phyloP scores from a whole-genome alignment of 306 rosid species.

The Cicer judaicum region DNA sequence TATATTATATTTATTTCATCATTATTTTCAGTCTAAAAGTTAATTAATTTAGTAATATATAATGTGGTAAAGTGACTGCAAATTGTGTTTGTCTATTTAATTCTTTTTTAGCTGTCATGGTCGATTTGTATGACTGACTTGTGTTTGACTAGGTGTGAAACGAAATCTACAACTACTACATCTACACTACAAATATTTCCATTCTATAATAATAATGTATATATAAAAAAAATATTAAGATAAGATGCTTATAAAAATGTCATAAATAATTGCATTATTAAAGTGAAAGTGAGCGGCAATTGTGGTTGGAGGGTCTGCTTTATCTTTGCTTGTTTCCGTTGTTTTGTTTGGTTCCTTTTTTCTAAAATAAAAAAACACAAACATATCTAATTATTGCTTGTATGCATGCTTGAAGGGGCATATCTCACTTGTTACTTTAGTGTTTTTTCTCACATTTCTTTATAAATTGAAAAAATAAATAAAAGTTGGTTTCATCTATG shows the following conservation, averaged over 20 bases:
- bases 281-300: constrained; percentile 8
- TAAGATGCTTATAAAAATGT: background rate
- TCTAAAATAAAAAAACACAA: background rate
- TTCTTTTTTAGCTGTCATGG: background rate
- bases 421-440: background rate
- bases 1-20: background rate
- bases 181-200: background rate
- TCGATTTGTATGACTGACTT: background rate
- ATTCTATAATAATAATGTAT: background rate
- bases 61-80: background rate
- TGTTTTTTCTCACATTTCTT: background rate
- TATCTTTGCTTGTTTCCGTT: constrained; percentile 15
- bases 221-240: background rate
- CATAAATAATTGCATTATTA: constrained; percentile 16
- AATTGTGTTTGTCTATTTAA: background rate
- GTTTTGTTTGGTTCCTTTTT: constrained; percentile 30
- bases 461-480: background rate
- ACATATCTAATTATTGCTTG: constrained; percentile 25
- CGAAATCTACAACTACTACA: background rate
- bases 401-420: constrained; percentile 23
- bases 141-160: constrained; percentile 4
- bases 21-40: background rate
- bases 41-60: background rate
- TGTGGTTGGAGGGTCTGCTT: constrained; percentile 4
- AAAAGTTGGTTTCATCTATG: background rate